Evolutionary conservation across 257 asterid species (phyloP), one percentile per base, ranked within the genome.

Genomic region (Voacanga thouarsii): DNA sequence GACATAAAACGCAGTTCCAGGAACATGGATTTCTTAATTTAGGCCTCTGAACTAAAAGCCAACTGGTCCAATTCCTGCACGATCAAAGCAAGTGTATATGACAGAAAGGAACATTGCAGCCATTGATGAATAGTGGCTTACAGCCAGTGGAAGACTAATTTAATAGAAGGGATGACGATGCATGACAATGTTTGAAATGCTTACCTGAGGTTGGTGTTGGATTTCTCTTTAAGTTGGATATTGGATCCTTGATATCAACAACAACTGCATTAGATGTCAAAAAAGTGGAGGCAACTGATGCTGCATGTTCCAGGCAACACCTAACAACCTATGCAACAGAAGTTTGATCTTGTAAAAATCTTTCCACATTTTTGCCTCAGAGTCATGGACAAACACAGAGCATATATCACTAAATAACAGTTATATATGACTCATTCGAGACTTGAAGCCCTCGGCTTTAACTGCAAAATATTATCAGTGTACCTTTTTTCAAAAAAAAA

Each of bases 261-360:
- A 93, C 86, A 55, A 93, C 94, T 1, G 98, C 98, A 86, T 87
- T 91, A 6, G 96, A 91, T 73, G 89, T 90, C 86, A 91, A 79
- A 80, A 93, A 91, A 2, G 90, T 85, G 84, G 81, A 89, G 44
- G 93, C 96, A 23, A 93, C 94, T 14, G 97, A 90, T 18, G 92
- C 89, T 60, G 97, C 90, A 70, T 93, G 93, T 80, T 91, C 97
- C 82, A 91, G 86, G 86, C 97, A 93, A 84, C 98, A 93, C 80
- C 98, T 82, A 8, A 93, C 93, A 24, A 93, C 97, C 96, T 93
- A 88, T 21, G 80, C 71, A 4, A 43, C 3, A 66, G 39, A 39
- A 37, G 23, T 63, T 33, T 8, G 5, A 50, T 61, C 26, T 45
- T 4, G 12, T 72, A 53, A 44, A 59, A 44, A 59, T 64, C 51